Evolutionary conservation across 257 asterid species (phyloP).

Genomic region (Cruciata laevipes): DNA sequence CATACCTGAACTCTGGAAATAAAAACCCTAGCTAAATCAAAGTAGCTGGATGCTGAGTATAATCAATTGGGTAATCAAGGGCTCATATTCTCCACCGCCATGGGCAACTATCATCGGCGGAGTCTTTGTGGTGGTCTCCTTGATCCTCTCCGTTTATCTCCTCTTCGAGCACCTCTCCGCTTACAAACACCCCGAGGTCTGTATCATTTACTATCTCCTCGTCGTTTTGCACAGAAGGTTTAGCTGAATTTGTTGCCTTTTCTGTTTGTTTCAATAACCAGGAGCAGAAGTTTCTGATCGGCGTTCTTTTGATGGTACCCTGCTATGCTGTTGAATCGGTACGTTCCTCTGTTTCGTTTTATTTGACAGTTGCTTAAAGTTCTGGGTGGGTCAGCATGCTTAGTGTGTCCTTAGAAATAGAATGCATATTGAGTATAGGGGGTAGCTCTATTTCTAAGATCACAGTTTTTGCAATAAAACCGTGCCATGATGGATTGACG

Average conservation of each 20-base stretch:
- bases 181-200: conserved; percentile 92
- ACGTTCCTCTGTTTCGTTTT: conserved; percentile 17
- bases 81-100: conserved; percentile 55
- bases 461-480: background rate
- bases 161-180: conserved; percentile 80
- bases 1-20: background rate
- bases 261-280: conserved; percentile 21
- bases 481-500: background rate
- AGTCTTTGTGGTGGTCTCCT: conserved; percentile 39
- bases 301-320: conserved; percentile 91
- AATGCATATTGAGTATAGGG: background rate
- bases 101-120: conserved; percentile 89
- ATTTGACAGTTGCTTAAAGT: background rate
- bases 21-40: conserved; percentile 10
- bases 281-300: conserved; percentile 96
- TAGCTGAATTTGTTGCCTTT: background rate
- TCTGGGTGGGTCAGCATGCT: background rate
- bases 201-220: background rate
- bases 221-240: background rate
- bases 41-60: conserved; percentile 46
- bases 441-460: background rate
- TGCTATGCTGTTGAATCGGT: conserved; percentile 90
- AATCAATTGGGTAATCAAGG: conserved; percentile 28
- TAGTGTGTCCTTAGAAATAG: background rate
- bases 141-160: conserved; percentile 70